A percentile compares a stretch with the other conserved stretches of the same genome.
These are phyloP conservation scores for Solanum sparsipilum DNA, from an alignment of 257 asterid genomes.

Conservation along the genomic window DNA sequence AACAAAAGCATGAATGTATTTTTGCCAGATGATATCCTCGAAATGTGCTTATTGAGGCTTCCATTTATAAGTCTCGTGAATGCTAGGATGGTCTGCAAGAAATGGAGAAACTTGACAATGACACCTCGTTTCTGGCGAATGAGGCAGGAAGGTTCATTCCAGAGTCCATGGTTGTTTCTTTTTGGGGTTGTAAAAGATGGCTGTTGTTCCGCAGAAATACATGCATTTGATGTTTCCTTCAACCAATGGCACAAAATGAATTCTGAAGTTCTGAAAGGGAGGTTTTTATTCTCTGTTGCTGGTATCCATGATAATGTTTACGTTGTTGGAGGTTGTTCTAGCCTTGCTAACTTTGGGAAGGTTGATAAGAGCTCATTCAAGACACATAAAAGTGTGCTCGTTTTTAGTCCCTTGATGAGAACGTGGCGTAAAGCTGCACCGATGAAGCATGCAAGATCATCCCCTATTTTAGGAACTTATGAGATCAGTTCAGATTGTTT, in stretches of 20 bases:
- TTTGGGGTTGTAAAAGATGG: constrained; percentile 79
- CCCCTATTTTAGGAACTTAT: constrained; percentile 65
- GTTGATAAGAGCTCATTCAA: constrained; percentile 77
- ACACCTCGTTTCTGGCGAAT: constrained; percentile 64
- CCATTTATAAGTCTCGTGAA: constrained; percentile 65
- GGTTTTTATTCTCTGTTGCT: constrained; percentile 72
- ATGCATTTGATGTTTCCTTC: constrained; percentile 61
- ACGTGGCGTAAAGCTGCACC: constrained; percentile 79
- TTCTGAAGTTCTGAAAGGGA: constrained; percentile 56
- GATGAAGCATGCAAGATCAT: constrained; percentile 76
- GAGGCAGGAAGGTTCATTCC: constrained; percentile 59
- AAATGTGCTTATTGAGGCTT: constrained; percentile 84
- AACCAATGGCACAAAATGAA: constrained; percentile 77
- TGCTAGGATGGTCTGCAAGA: constrained; percentile 87
- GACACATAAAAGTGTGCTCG: constrained; percentile 78
- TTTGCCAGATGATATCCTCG: constrained; percentile 84
- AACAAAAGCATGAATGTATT: constrained; percentile 40
- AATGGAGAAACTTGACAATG: constrained; percentile 75
- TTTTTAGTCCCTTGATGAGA: constrained; percentile 60
- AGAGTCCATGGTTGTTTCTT: constrained; percentile 74
- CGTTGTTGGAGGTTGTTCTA: constrained; percentile 84
- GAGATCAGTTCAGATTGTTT: constrained; percentile 56
- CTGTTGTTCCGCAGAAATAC: constrained; percentile 81
- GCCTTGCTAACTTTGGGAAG: constrained; percentile 80
- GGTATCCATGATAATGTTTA: constrained; percentile 56